Evolutionary conservation across 1,284 basidiomycete genomes (phyloP).

Genomic region (Cystobasidium slooffiae): DNA sequence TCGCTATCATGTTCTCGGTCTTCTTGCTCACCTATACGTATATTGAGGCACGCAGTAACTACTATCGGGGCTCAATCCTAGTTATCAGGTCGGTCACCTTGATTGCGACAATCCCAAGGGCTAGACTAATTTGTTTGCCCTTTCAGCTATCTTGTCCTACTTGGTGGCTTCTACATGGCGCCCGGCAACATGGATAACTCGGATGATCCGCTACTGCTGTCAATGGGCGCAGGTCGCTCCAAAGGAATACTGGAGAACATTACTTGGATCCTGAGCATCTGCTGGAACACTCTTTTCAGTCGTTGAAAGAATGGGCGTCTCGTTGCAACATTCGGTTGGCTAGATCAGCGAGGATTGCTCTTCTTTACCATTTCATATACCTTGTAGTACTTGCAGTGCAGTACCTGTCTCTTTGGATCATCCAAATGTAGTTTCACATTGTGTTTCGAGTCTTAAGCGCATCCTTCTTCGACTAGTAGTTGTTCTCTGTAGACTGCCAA

Average conservation of each 20-base stretch:
- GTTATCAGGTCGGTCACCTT: conserved; percentile 71
- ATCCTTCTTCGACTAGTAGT: no score
- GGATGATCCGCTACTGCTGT: conserved; percentile 35
- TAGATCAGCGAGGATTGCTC: not conserved
- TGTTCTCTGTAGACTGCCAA: no score
- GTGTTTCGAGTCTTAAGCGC: no score
- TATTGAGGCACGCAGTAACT: conserved; percentile 97
- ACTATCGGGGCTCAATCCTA: conserved; percentile 90
- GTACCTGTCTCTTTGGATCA: no score
- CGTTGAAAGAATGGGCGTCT: not conserved
- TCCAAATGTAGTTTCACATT: no score
- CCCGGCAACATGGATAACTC: conserved; percentile 35
- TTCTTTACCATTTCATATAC: no score
- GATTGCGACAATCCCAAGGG: conserved; percentile 10
- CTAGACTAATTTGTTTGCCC: conserved; percentile 2
- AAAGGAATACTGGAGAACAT: conserved; percentile 7
- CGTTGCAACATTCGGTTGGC: no score
- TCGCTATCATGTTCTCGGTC: conserved; percentile 76
- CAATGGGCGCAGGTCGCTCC: conserved; percentile 58
- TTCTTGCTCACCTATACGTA: conserved; percentile 99
- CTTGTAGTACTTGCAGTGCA: no score
- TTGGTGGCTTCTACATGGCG: conserved; percentile 66
- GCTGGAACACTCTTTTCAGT: conserved; percentile 37
- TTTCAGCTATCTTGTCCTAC: conserved; percentile 73
- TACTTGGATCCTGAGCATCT: conserved; percentile 5